These are phyloP conservation scores for Epichloe hybrida DNA, from an alignment of 2,329 filamentous ascomycete genomes.

Conservation along the genomic window DNA sequence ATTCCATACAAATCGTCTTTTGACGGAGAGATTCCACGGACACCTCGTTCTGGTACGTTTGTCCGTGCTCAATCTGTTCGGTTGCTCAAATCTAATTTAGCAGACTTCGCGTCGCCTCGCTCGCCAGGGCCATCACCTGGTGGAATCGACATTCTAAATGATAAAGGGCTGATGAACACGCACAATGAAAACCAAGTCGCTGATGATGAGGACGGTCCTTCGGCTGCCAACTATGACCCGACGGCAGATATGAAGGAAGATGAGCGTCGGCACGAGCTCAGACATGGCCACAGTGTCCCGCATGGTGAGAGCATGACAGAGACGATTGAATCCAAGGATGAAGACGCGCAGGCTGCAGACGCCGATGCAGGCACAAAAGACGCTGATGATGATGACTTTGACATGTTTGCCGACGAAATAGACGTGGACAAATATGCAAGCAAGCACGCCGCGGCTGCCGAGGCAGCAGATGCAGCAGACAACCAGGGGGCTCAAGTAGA, in stretches of 20 bases:
- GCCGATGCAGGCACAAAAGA: conserved; percentile 30
- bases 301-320: conserved; percentile 26
- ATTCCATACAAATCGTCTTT: conserved; percentile 23
- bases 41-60: conserved; percentile 35
- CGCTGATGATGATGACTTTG: conserved; percentile 54
- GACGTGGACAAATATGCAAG: conserved; percentile 52
- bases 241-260: conserved; percentile 82
- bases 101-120: conserved; percentile 28
- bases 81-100: conserved; percentile 10
- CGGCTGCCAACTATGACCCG: conserved; percentile 88
- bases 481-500: conserved; percentile 39
- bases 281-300: conserved; percentile 41
- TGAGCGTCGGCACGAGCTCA: conserved; percentile 53
- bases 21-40: conserved; percentile 26
- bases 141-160: conserved; percentile 49
- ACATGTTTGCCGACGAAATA: conserved; percentile 84
- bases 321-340: conserved; percentile 1
- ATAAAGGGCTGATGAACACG: conserved; percentile 53
- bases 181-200: conserved; percentile 28
- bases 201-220: conserved; percentile 55
- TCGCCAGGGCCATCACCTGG: conserved; percentile 36
- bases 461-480: conserved; percentile 23
- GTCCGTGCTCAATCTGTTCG: conserved; percentile 6
- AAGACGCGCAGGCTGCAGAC: not conserved
- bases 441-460: conserved; percentile 28